These are phyloP conservation scores for Monilinia aucupariae DNA, from an alignment of 2,329 filamentous ascomycete genomes.

Conservation along the genomic window DNA sequence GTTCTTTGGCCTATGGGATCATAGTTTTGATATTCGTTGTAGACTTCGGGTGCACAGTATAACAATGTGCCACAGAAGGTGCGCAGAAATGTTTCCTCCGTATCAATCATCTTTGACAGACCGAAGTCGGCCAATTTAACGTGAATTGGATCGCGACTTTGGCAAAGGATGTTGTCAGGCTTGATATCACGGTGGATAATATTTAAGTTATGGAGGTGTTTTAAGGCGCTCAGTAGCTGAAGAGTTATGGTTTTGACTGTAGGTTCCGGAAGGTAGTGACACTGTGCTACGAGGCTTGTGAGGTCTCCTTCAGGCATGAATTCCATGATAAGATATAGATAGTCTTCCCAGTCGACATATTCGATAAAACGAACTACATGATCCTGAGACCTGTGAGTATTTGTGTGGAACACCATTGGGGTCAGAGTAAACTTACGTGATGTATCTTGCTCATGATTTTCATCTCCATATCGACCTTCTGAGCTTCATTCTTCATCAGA, in stretches of 20 bases:
- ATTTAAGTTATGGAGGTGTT: conserved; percentile 78
- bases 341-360: conserved; percentile 72
- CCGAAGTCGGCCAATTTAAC: conserved; percentile 97
- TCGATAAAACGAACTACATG: conserved; percentile 92
- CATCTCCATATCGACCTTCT: conserved; percentile 95
- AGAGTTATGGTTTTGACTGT: conserved; percentile 65
- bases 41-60: conserved; percentile 96
- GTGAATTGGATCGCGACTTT: conserved; percentile 63
- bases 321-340: conserved; percentile 97
- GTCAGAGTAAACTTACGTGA: conserved; percentile 56
- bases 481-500: conserved; percentile 83
- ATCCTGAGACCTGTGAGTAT: conserved; percentile 2
- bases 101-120: conserved; percentile 87
- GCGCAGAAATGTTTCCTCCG: conserved; percentile 77
- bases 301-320: conserved; percentile 79
- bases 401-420: neutral
- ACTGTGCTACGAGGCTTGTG: conserved; percentile 61
- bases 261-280: conserved; percentile 59
- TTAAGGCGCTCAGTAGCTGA: conserved; percentile 75
- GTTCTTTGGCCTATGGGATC: conserved; percentile 59
- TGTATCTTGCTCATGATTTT: conserved; percentile 82
- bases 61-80: conserved; percentile 95
- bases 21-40: conserved; percentile 64
- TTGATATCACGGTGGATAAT: conserved; percentile 99
- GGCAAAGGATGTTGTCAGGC: conserved; percentile 91